phyloP scores from a whole-genome alignment of 768 basidiomycete genomes.

The Clavulina sp. region DNA sequence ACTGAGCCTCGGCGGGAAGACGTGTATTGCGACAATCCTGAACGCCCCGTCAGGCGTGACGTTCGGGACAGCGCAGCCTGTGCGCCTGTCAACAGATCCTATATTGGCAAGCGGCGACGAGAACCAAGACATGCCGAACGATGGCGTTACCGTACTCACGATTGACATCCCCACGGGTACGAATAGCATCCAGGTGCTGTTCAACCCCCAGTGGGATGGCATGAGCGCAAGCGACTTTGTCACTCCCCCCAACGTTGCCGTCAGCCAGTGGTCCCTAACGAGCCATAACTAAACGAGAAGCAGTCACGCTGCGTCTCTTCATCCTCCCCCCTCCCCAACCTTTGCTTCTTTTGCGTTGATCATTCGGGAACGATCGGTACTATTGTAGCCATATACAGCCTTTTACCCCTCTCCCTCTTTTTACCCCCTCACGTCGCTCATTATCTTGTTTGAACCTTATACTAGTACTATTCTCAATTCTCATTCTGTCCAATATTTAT shows the following conservation, averaged over 20 bases:
- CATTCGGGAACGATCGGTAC: no score
- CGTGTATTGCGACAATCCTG: conserved; percentile 45
- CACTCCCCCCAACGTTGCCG: conserved; percentile 50
- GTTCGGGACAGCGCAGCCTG: conserved; percentile 39
- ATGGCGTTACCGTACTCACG: conserved; percentile 59
- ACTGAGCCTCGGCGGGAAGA: conserved; percentile 51
- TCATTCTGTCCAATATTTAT: no score
- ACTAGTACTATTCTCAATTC: no score
- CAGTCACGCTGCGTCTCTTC: no score
- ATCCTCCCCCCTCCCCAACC: no score
- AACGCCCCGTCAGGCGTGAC: conserved; percentile 48
- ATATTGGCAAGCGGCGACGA: conserved; percentile 35
- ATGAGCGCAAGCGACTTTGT: conserved; percentile 43
- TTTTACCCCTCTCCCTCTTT: no score
- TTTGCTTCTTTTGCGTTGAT: no score
- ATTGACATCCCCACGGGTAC: conserved; percentile 51
- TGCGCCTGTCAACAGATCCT: conserved; percentile 42
- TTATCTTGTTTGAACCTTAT: no score
- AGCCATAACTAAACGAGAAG: conserved; percentile 46
- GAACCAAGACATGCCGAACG: conserved; percentile 48
- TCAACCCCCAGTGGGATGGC: conserved; percentile 81
- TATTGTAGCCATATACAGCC: no score
- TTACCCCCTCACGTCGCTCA: no score
- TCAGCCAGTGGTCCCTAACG: conserved; percentile 59
- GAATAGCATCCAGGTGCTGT: conserved; percentile 66